A percentile compares a stretch with the other conserved stretches of the same genome.
phyloP scores from a whole-genome alignment of 2,329 filamentous ascomycete species.

The Monosporascus cannonballus region DNA sequence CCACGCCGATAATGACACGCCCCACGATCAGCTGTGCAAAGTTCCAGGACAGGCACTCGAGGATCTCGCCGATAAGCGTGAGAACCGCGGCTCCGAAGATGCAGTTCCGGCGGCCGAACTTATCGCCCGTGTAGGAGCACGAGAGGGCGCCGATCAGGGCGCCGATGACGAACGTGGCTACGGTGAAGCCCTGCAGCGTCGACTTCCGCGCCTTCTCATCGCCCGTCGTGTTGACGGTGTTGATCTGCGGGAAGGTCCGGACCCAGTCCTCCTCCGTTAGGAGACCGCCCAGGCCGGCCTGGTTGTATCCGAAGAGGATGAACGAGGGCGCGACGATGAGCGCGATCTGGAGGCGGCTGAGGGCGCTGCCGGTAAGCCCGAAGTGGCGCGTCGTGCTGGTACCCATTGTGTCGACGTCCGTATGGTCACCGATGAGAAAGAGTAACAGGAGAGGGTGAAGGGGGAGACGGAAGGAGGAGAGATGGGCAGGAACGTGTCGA shows the following conservation, averaged over 20 bases:
- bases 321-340: conserved; percentile 38
- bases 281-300: conserved; percentile 32
- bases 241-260: conserved; percentile 32
- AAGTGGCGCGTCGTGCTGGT: conserved; percentile 14
- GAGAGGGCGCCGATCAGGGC: conserved; percentile 30
- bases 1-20: conserved; percentile 32
- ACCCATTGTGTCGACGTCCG: neutral
- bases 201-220: conserved; percentile 24
- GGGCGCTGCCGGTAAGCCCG: conserved; percentile 29
- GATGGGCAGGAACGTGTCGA: neutral
- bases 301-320: conserved; percentile 37
- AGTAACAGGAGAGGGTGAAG: neutral
- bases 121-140: conserved; percentile 31
- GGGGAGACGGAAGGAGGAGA: neutral
- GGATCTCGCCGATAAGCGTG: conserved; percentile 36
- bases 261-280: conserved; percentile 28
- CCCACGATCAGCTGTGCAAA: conserved; percentile 37
- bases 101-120: conserved; percentile 33
- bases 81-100: conserved; percentile 33
- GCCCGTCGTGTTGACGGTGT: conserved; percentile 29
- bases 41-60: conserved; percentile 32
- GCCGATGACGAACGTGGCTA: conserved; percentile 31
- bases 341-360: conserved; percentile 32
- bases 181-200: conserved; percentile 31
- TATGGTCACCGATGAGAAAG: conserved; percentile 3